Evolutionary conservation across 768 basidiomycete species (phyloP), one percentile per base, ranked within the genome.

Genomic region (Infundibulicybe gibba): DNA sequence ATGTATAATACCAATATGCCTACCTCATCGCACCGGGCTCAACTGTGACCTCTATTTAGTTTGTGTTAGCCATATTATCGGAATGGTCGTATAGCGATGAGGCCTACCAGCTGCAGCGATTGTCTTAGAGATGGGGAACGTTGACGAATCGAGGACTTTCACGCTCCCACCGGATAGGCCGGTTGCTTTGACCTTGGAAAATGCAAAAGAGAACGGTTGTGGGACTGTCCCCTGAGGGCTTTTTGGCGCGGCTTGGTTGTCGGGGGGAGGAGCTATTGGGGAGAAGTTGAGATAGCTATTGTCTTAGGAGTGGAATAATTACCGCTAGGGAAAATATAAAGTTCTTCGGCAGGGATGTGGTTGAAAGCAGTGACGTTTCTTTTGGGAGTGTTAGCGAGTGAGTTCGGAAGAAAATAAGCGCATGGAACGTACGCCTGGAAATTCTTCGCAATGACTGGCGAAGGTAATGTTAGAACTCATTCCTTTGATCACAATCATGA

Each of bases 21-120:
- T 48, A 70, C 76, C 80, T 66, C 53, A 81, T 76, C 39, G 72
- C 79, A 38, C 80, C 80, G 10, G 79, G 77, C 41, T 77, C 70
- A 14, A 84, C 73, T 11, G 72, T 77, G 9, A 84, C 74, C 58
- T 81, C 79, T 60, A 17, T 2, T 40, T 13, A 13, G 11, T 21
- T 17, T 10, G 31, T 49, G 10, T 41, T 35, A 12, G 39, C 32
- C 14, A 12, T 25, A 14, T 16, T 15, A 2, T 25, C n/a, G 25
- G 25, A 25, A 17, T 15, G 25, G 13, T 34, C 25, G 6, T 32
- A 25, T 34, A 14, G 19, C 9, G 32, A 11, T 43, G 21, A 20
- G n/a, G 13, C 42, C 16, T 43, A 58, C 59, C 59, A 14, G 78
- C 81, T 3, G 70, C 77, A 11, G 77, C 68, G 40, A 80, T 80